phyloP scores from a whole-genome alignment of 371 early-diverging fungal species.

The Syncephalastrum monosporum region DNA sequence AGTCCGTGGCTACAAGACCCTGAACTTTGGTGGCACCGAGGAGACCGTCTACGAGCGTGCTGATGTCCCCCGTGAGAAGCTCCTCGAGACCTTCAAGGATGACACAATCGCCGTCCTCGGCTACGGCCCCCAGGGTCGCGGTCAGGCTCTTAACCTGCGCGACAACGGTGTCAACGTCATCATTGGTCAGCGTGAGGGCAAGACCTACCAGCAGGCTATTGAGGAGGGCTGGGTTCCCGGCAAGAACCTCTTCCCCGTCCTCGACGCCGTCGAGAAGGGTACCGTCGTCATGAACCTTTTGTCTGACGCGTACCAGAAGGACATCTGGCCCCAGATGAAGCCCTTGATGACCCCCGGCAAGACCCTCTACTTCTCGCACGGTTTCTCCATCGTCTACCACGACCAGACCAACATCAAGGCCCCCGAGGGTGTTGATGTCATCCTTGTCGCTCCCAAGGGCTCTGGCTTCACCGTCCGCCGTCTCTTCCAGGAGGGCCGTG shows the following conservation, averaged over 20 bases:
- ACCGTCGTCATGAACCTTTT: conserved; percentile 94
- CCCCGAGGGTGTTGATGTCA: conserved; percentile 88
- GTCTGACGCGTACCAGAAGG: conserved; percentile 95
- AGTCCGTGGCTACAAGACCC: conserved; percentile 85
- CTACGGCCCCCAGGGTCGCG: conserved; percentile 97
- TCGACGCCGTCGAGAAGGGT: conserved; percentile 90
- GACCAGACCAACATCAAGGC: conserved; percentile 91
- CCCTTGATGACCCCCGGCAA: conserved; percentile 93
- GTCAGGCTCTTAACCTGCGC: conserved; percentile 94
- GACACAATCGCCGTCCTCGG: conserved; percentile 96
- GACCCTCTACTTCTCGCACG: conserved; percentile 98
- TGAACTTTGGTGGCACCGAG: conserved; percentile 92
- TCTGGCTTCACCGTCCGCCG: conserved; percentile 96
- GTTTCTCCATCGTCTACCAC: conserved; percentile 93
- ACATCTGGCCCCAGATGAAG: conserved; percentile 89
- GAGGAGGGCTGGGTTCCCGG: conserved; percentile 97
- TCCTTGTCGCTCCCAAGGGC: conserved; percentile 95
- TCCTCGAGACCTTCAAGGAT: conserved; percentile 87
- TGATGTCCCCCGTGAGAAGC: conserved; percentile 92
- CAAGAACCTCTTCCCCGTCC: conserved; percentile 92
- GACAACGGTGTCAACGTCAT: conserved; percentile 97
- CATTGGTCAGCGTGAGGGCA: conserved; percentile 93
- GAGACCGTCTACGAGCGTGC: conserved; percentile 95
- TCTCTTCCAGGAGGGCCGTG: conserved; percentile 95
- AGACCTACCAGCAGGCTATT: conserved; percentile 90